phyloP scores from a whole-genome alignment of 139 green algal species.

The Bryopsis sp. region DNA sequence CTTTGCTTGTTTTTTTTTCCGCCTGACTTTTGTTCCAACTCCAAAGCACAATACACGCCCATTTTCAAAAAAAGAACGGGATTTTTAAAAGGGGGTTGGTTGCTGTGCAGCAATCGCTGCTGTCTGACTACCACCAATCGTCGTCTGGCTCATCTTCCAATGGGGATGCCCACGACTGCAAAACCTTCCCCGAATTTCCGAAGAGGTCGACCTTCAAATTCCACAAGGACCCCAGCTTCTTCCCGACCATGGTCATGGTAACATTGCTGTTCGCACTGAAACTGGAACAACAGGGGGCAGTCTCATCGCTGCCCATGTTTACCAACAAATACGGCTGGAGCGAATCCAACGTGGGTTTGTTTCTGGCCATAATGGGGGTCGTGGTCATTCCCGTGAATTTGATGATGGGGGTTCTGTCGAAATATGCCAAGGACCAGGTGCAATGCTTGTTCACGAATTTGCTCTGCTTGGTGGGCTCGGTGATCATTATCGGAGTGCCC shows the following conservation, averaged over 20 bases:
- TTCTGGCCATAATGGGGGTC: slow-evolving; percentile 31
- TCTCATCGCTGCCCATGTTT: slow-evolving; percentile 39
- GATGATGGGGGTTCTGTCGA: slow-evolving; percentile 17
- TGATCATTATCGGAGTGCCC: slow-evolving; percentile 5
- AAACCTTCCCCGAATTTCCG: no score
- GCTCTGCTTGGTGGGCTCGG: slow-evolving; percentile 17
- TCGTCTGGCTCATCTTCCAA: no score
- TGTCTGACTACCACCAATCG: no score
- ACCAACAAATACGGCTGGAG: slow-evolving; percentile 30
- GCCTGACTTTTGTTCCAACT: no score
- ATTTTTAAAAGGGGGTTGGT: no score
- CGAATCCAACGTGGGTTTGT: slow-evolving; percentile 21
- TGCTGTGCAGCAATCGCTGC: no score
- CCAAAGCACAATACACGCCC: no score
- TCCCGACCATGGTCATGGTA: slow-evolving; percentile 20
- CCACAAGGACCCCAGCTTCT: background rate
- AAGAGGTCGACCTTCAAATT: no score
- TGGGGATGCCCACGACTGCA: no score
- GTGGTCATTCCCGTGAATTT: slow-evolving; percentile 33
- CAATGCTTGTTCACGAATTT: background rate
- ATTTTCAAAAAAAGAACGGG: no score
- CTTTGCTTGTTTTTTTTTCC: no score
- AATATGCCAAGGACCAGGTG: slow-evolving; percentile 20
- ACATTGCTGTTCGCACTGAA: slow-evolving; percentile 36
- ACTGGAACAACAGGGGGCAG: slow-evolving; percentile 32